phyloP scores from a whole-genome alignment of 1,284 basidiomycete species.

The Boletus mariae region DNA sequence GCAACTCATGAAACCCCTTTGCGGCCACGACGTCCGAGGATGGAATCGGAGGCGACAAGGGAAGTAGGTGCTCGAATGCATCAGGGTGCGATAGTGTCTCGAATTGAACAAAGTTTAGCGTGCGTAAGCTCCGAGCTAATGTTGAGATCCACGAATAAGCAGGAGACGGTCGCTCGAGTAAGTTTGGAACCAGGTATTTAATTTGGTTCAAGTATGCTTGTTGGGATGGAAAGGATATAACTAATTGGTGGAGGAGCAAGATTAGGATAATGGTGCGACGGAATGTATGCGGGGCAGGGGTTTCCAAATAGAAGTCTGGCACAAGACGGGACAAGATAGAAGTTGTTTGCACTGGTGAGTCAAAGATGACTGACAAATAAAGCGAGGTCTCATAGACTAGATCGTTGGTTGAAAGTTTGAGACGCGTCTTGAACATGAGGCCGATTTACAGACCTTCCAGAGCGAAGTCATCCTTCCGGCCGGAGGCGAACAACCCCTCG shows the following conservation, averaged over 20 bases:
- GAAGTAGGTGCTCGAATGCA: conserved; percentile 24
- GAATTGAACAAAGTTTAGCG: conserved; percentile 50
- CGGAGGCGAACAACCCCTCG: conserved; percentile 61
- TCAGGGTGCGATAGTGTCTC: conserved; percentile 40
- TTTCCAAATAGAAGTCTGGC: conserved; percentile 41
- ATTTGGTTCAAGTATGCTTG: conserved; percentile 47
- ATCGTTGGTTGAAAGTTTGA: not conserved
- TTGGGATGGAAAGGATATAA: conserved; percentile 59
- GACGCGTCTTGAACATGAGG: not conserved
- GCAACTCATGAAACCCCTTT: conserved; percentile 27
- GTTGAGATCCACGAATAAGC: conserved; percentile 45
- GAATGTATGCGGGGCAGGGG: conserved; percentile 23
- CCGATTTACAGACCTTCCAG: conserved; percentile 50
- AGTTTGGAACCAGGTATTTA: conserved; percentile 36
- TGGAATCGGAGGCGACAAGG: conserved; percentile 1
- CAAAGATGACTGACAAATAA: conserved; percentile 58
- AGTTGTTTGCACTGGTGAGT: conserved; percentile 50
- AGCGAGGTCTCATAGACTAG: conserved; percentile 70
- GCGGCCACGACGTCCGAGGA: not conserved
- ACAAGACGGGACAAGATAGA: conserved; percentile 58
- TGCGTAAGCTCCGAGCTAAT: conserved; percentile 46
- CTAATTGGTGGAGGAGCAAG: conserved; percentile 52
- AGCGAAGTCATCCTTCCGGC: conserved; percentile 54
- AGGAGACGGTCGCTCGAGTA: conserved; percentile 36
- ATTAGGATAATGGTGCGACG: conserved; percentile 39